These are phyloP conservation scores for Coemansia aciculifera DNA, from an alignment of 192 early-diverging fungal species.

Conservation along the genomic window DNA sequence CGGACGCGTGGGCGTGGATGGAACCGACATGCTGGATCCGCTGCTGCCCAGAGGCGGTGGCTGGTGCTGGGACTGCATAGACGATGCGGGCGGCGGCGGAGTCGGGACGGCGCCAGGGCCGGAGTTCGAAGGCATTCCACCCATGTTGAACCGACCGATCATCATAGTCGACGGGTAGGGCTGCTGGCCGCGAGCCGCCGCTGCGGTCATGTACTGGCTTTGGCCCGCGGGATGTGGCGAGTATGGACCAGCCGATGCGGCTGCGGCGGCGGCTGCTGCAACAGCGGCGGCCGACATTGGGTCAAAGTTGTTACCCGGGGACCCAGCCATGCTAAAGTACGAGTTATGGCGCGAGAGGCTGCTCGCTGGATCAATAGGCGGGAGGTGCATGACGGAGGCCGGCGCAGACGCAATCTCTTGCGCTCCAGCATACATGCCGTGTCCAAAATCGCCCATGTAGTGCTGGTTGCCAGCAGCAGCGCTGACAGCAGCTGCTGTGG, in stretches of 20 bases:
- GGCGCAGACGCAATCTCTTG: constrained; percentile 30
- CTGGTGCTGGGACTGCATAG: constrained; percentile 10
- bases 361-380: constrained; percentile 34
- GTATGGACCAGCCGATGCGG: constrained; percentile 22
- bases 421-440: constrained; percentile 31
- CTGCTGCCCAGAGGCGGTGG: constrained; percentile 8
- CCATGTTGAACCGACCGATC: constrained; percentile 39
- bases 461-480: constrained; percentile 23
- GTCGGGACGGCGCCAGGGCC: constrained; percentile 23
- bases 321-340: constrained; percentile 44
- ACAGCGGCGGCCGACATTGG: constrained; percentile 32
- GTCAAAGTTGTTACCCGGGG: constrained; percentile 30
- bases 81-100: constrained; percentile 12
- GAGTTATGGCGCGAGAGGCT: constrained; percentile 35
- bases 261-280: constrained; percentile 35
- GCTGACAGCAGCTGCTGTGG: constrained; percentile 17
- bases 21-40: constrained; percentile 21
- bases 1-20: constrained; percentile 30
- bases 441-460: constrained; percentile 47
- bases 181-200: constrained; percentile 17
- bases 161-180: constrained; percentile 49
- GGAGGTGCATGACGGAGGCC: constrained; percentile 31
- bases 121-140: constrained; percentile 6
- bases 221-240: constrained; percentile 22
- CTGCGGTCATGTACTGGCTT: constrained; percentile 18